These are phyloP conservation scores for Glycine latifolia DNA, from an alignment of 306 rosid genomes.

Conservation along the genomic window DNA sequence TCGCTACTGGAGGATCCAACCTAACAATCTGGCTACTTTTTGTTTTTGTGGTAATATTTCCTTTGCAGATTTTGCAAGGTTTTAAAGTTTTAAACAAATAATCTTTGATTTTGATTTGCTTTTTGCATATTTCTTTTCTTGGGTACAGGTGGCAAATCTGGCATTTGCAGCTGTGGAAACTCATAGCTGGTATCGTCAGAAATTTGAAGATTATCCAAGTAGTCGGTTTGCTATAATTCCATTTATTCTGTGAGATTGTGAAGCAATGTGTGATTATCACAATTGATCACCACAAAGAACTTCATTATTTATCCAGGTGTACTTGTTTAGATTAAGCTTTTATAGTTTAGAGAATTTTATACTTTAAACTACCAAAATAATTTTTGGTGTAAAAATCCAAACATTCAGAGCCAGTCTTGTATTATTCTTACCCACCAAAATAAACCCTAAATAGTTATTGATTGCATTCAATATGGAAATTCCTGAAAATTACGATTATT, in stretches of 20 bases:
- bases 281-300: conserved; percentile 12
- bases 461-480: not conserved
- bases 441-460: not conserved
- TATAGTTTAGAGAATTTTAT: not conserved
- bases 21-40: conserved; percentile 81
- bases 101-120: conserved; percentile 11
- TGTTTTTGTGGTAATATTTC: conserved; percentile 77
- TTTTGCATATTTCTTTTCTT: conserved; percentile 21
- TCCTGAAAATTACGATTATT: not conserved
- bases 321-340: conserved; percentile 23
- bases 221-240: conserved; percentile 73
- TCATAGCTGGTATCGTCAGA: conserved; percentile 77
- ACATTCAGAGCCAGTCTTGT: not conserved
- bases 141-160: conserved; percentile 75
- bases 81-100: conserved; percentile 20
- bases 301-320: conserved; percentile 11
- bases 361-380: not conserved
- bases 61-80: conserved; percentile 12
- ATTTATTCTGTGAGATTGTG: conserved; percentile 52
- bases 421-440: not conserved
- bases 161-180: conserved; percentile 83
- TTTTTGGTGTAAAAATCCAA: conserved; percentile 6
- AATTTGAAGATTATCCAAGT: conserved; percentile 79
- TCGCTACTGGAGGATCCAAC: conserved; percentile 83
- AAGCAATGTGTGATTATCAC: conserved; percentile 25